Conservation (phyloP, 2,329 filamentous ascomycete genomes). For the Penicillium crustosum region DNA sequence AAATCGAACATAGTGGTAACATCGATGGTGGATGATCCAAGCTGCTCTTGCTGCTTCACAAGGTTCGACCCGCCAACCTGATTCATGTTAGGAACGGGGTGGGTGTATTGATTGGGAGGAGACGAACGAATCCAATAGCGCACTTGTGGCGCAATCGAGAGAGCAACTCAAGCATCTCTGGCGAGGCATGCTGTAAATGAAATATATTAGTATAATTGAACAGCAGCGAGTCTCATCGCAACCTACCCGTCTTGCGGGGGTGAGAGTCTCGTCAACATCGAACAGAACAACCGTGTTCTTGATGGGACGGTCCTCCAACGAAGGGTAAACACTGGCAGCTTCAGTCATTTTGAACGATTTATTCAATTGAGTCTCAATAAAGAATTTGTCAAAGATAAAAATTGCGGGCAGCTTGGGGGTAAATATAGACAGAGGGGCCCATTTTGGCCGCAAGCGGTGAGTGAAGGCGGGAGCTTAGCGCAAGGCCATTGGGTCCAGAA, state of each 20-base stretch:
- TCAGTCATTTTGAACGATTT: constrained; percentile 25
- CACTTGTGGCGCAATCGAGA: constrained; percentile 67
- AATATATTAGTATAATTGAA: constrained; percentile 6
- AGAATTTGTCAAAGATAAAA: constrained; percentile 12
- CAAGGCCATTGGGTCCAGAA: constrained; percentile 9
- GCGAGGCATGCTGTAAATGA: constrained; percentile 60
- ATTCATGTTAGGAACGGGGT: constrained; percentile 18
- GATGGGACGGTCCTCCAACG: constrained; percentile 78
- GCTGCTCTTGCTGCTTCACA: constrained; percentile 92
- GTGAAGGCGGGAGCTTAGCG: constrained; percentile 20
- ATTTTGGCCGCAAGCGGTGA: constrained; percentile 35
- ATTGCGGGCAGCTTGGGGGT: constrained; percentile 10
- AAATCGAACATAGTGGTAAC: constrained; percentile 93
- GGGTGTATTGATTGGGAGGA: not conserved
- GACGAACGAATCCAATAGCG: constrained; percentile 36
- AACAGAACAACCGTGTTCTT: constrained; percentile 95
- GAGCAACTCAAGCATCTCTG: constrained; percentile 82
- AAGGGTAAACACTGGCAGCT: constrained; percentile 56
- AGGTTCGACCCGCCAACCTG: constrained; percentile 84
- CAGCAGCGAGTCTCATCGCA: not conserved
- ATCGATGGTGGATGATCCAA: constrained; percentile 66
- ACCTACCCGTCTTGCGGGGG: constrained; percentile 72
- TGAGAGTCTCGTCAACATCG: constrained; percentile 93
- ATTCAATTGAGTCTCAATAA: constrained; percentile 2
- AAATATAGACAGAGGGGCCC: constrained; percentile 19